phyloP scores from a whole-genome alignment of 148 eudicot species.

The Beta vulgaris region DNA sequence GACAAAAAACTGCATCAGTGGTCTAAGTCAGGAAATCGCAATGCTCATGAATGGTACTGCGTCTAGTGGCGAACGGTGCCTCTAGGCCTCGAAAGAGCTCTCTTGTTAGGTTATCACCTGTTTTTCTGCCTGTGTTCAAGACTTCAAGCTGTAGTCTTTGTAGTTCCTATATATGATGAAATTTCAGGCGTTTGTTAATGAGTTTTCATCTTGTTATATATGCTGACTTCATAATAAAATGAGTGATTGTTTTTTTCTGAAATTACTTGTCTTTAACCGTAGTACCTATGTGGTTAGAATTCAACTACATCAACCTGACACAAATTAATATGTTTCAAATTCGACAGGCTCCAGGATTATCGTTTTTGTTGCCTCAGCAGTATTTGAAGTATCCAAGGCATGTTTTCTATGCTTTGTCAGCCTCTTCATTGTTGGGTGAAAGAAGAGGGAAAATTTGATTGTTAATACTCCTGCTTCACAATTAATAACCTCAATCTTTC shows the following conservation, averaged over 20 bases:
- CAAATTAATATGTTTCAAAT: constrained; percentile 26
- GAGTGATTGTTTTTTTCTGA: not conserved
- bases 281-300: not conserved
- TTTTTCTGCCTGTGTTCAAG: not conserved
- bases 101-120: not conserved
- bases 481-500: not conserved
- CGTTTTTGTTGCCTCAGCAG: constrained; percentile 82
- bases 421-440: not conserved
- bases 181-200: not conserved
- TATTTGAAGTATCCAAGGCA: constrained; percentile 84
- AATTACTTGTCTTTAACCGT: not conserved
- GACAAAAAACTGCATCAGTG: not conserved
- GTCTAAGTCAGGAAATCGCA: not conserved
- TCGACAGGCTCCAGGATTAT: constrained; percentile 92
- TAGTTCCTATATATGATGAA: not conserved
- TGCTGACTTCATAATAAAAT: not conserved
- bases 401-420: constrained; percentile 26
- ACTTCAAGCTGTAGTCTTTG: not conserved
- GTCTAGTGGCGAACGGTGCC: too few species aligned
- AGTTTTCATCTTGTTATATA: not conserved
- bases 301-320: not conserved
- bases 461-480: not conserved
- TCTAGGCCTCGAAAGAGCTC: not conserved
- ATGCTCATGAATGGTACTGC: not conserved
- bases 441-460: not conserved